Percentiles rank a stretch among this genome's conserved stretches.
Evolutionary conservation across 352 stramenopile species (phyloP).

Genomic region (Pythium pyrilobum): DNA sequence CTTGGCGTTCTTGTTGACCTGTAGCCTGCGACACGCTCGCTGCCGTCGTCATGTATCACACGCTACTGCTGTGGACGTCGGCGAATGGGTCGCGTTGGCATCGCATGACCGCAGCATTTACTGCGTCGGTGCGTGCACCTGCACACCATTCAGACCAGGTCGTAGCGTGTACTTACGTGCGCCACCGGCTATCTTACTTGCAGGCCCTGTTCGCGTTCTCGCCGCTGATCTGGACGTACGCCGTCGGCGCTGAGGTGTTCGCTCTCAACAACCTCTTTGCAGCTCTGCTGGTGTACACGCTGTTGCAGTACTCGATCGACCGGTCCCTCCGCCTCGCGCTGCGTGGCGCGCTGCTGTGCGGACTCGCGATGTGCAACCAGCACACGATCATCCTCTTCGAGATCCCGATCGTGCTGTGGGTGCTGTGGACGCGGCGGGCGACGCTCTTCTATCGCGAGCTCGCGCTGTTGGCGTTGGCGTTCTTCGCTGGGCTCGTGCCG

Average conservation of each 20-base stretch:
- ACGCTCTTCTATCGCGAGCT: constrained; percentile 37
- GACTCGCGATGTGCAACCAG: constrained; percentile 94
- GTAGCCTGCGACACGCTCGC: constrained; percentile 53
- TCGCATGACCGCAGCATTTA: constrained; percentile 37
- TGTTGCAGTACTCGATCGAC: constrained; percentile 41
- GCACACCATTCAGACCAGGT: not conserved
- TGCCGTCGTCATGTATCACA: constrained; percentile 46
- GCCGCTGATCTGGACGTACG: constrained; percentile 94
- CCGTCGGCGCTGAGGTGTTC: constrained; percentile 93
- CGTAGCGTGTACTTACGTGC: constrained; percentile 22
- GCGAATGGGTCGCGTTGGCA: not conserved
- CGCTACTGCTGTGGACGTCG: constrained; percentile 46
- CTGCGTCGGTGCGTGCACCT: constrained; percentile 34
- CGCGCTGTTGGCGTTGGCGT: constrained; percentile 33
- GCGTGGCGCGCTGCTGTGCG: constrained; percentile 83
- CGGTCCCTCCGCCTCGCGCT: constrained; percentile 20
- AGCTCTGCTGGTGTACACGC: constrained; percentile 64
- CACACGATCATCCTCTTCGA: constrained; percentile 94
- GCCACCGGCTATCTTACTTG: not conserved
- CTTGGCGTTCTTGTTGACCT: not conserved
- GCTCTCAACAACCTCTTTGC: constrained; percentile 95
- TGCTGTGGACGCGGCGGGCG: constrained; percentile 46
- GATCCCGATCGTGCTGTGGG: constrained; percentile 77
- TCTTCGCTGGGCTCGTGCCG: constrained; percentile 72
- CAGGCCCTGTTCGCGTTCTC: constrained; percentile 89